phyloP scores from a whole-genome alignment of 2,329 filamentous ascomycete genomes.

The Phialemoniopsis sp. region DNA sequence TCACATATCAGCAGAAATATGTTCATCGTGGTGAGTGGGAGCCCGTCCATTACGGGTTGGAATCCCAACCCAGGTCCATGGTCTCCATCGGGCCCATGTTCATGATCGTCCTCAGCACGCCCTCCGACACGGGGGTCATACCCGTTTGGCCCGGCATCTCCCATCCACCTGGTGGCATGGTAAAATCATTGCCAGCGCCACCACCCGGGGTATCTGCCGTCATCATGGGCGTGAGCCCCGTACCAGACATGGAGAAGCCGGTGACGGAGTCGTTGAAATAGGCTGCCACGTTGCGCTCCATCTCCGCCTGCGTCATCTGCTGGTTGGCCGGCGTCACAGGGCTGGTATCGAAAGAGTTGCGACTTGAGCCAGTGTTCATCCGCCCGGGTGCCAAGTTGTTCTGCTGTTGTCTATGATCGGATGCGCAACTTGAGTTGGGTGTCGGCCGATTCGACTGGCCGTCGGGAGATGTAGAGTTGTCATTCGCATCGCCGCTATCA shows the following conservation, averaged over 20 bases:
- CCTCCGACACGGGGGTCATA: slow-evolving; percentile 53
- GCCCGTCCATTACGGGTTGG: slow-evolving; percentile 7
- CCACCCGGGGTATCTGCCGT: slow-evolving; percentile 26
- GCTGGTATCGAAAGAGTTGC: slow-evolving; percentile 47
- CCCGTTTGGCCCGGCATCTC: slow-evolving; percentile 35
- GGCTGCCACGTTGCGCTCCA: slow-evolving; percentile 26
- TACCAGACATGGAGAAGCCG: slow-evolving; percentile 21
- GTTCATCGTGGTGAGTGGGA: no score
- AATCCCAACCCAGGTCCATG: slow-evolving; percentile 50
- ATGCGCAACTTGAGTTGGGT: slow-evolving; percentile 51
- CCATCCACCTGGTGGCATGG: slow-evolving; percentile 39
- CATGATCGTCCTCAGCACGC: slow-evolving; percentile 53
- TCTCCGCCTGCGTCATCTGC: slow-evolving; percentile 13
- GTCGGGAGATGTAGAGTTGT: slow-evolving; percentile 45
- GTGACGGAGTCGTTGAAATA: slow-evolving; percentile 30
- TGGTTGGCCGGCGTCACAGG: slow-evolving; percentile 41
- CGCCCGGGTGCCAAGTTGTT: slow-evolving; percentile 15
- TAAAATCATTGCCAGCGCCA: slow-evolving; percentile 25
- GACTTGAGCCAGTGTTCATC: slow-evolving; percentile 28
- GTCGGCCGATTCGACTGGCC: slow-evolving; percentile 51
- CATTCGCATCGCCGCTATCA: slow-evolving; percentile 39
- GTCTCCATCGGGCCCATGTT: slow-evolving; percentile 56
- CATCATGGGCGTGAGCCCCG: slow-evolving; percentile 6
- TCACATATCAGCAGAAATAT: no score
- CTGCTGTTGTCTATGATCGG: slow-evolving; percentile 30